Conservation (phyloP, 75 land plant species). For the Picea glauca region DNA sequence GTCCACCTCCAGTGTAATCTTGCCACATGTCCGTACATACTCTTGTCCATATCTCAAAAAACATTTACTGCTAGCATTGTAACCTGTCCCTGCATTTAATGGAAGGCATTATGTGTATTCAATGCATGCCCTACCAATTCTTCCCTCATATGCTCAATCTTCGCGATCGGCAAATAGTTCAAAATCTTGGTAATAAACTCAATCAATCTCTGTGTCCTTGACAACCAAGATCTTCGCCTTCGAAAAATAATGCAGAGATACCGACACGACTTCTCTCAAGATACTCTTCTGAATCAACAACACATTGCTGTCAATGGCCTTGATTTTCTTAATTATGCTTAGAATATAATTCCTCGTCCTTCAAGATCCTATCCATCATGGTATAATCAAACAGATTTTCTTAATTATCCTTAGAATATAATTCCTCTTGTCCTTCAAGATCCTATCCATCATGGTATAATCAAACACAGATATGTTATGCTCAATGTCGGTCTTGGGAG, state of each 20-base stretch:
- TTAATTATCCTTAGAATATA: constrained; percentile 67
- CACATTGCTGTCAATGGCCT: constrained; percentile 42
- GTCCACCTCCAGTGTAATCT: too few species aligned
- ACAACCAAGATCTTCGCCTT: constrained; percentile 91
- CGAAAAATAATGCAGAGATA: constrained; percentile 85
- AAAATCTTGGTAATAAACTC: constrained; percentile 90
- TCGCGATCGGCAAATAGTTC: background rate
- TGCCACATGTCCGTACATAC: too few species aligned
- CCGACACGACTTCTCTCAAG: constrained; percentile 84
- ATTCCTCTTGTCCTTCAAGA: constrained; percentile 67
- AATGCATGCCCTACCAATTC: too few species aligned
- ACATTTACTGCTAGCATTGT: too few species aligned
- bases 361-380: constrained; percentile 38
- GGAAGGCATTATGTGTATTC: too few species aligned
- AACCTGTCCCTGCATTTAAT: too few species aligned
- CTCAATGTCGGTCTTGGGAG: constrained; percentile 48
- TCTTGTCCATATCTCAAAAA: too few species aligned
- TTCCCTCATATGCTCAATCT: too few species aligned
- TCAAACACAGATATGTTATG: constrained; percentile 45
- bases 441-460: constrained; percentile 41
- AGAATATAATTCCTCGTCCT: constrained; percentile 76
- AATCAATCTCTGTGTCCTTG: constrained; percentile 86
- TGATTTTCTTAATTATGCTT: constrained; percentile 42
- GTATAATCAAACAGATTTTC: constrained; percentile 50
- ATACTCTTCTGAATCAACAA: constrained; percentile 31